A percentile compares a stretch with the other conserved stretches of the same genome.
Conservation (phyloP, 768 basidiomycete species). For the Mycena pura region DNA sequence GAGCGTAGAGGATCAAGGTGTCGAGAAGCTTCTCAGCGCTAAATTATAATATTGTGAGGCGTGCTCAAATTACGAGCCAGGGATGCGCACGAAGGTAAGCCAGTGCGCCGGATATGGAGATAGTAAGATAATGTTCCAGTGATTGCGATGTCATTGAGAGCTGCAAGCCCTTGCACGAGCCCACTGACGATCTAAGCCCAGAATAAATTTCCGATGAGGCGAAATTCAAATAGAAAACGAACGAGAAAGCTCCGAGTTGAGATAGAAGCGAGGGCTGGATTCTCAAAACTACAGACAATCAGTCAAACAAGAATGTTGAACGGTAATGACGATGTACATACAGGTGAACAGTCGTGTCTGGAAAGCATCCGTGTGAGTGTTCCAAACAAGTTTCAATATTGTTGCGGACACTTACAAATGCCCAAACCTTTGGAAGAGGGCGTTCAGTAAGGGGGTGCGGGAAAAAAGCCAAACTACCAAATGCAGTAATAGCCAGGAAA, state of each 20-base stretch:
- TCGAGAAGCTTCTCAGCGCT: conserved; percentile 19
- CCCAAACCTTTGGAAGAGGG: conserved; percentile 2
- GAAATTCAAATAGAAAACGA: not conserved
- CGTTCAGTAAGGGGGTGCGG: not conserved
- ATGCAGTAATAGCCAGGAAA: conserved; percentile 3
- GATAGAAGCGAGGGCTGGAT: conserved; percentile 11
- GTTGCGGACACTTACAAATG: conserved; percentile 1
- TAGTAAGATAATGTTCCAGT: conserved; percentile 14
- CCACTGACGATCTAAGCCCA: conserved; percentile 7
- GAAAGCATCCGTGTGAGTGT: not conserved
- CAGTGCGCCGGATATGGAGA: conserved; percentile 6
- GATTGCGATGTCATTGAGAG: conserved; percentile 20
- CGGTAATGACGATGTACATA: not conserved
- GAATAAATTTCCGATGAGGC: too few species aligned
- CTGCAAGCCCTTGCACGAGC: conserved; percentile 21
- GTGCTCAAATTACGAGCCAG: not conserved
- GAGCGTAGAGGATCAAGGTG: conserved; percentile 16
- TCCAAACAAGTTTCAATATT: not conserved
- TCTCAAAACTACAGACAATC: conserved; percentile 3
- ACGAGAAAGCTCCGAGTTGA: conserved; percentile 15
- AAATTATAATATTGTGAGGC: not conserved
- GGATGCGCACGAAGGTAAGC: conserved; percentile 9
- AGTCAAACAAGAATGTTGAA: not conserved
- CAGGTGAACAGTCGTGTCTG: conserved; percentile 22
- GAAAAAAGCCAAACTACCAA: not conserved